Evolutionary conservation across 2,329 filamentous ascomycete species (phyloP).

Genomic region (Monosporascus cannonballus): DNA sequence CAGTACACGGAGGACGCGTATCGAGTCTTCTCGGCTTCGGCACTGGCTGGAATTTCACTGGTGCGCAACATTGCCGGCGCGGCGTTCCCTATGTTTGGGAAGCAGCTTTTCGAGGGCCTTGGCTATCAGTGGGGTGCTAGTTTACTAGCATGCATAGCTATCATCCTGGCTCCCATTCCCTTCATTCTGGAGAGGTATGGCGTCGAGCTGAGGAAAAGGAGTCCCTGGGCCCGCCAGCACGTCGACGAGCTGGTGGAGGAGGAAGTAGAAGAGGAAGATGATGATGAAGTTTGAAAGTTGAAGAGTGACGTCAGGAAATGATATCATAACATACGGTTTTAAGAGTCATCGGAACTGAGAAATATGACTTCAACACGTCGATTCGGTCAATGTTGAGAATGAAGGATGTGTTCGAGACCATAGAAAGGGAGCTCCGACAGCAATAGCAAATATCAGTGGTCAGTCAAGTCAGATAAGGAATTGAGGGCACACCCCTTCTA

Average conservation of each 20-base stretch:
- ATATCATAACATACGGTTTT: too few relatives aligned
- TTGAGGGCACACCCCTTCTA: too few relatives aligned
- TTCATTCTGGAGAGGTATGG: conserved; percentile 22
- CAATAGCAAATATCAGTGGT: too few relatives aligned
- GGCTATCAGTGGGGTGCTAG: conserved; percentile 31
- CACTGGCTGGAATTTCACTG: conserved; percentile 34
- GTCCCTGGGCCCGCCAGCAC: conserved; percentile 21
- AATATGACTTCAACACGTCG: too few relatives aligned
- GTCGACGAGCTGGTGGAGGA: conserved; percentile 7
- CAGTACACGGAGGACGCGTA: conserved; percentile 44
- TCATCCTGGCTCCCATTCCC: conserved; percentile 28
- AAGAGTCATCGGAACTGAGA: too few relatives aligned
- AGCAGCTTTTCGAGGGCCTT: conserved; percentile 26
- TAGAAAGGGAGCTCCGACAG: too few relatives aligned
- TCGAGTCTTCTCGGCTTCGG: conserved; percentile 31
- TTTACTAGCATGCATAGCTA: conserved; percentile 27
- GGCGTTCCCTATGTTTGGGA: conserved; percentile 31
- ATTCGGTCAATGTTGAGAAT: too few relatives aligned
- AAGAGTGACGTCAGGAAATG: too few relatives aligned
- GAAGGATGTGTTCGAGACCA: too few relatives aligned
- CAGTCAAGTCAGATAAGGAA: too few relatives aligned
- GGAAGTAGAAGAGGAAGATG: neutral
- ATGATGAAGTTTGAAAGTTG: too few relatives aligned
- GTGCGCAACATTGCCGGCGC: conserved; percentile 33
- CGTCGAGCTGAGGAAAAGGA: conserved; percentile 16